Percentiles rank a stretch among this genome's conserved stretches.
Conservation (phyloP, 129 eudicot genomes). For the Artemisia annua region DNA sequence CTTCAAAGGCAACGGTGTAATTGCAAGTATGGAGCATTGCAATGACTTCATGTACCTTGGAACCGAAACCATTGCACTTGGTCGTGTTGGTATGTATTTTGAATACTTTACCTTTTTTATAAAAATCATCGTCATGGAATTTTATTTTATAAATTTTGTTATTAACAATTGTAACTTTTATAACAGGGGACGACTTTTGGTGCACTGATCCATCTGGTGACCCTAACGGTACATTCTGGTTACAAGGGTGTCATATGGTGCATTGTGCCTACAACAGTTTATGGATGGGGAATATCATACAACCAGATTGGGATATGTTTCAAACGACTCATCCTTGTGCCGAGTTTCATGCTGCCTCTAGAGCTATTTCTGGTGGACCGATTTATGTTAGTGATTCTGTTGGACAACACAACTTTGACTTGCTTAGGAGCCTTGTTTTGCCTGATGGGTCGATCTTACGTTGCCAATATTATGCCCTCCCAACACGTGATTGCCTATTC, state of each 20-base stretch:
- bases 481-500: slow-evolving; percentile 78
- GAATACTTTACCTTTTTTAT: not conserved
- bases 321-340: slow-evolving; percentile 95
- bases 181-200: slow-evolving; percentile 93
- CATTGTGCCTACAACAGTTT: slow-evolving; percentile 96
- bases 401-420: slow-evolving; percentile 71
- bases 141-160: no score
- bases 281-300: slow-evolving; percentile 97
- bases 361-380: slow-evolving; percentile 97
- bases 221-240: slow-evolving; percentile 91
- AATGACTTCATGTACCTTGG: slow-evolving; percentile 98
- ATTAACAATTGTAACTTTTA: not conserved
- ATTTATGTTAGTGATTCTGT: slow-evolving; percentile 85
- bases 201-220: slow-evolving; percentile 91
- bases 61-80: slow-evolving; percentile 79
- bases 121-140: no score
- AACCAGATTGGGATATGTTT: slow-evolving; percentile 99
- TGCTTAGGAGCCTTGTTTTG: slow-evolving; percentile 68
- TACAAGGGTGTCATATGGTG: slow-evolving; percentile 98
- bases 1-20: slow-evolving; percentile 87
- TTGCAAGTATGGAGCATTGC: slow-evolving; percentile 98
- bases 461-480: slow-evolving; percentile 76
- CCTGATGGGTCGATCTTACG: slow-evolving; percentile 84
- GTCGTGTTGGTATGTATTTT: slow-evolving; percentile 73
- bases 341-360: slow-evolving; percentile 91